Base-by-base conservation (phyloP, 139 green algal species). In the Chlamydomonas asymmetrica region DNA sequence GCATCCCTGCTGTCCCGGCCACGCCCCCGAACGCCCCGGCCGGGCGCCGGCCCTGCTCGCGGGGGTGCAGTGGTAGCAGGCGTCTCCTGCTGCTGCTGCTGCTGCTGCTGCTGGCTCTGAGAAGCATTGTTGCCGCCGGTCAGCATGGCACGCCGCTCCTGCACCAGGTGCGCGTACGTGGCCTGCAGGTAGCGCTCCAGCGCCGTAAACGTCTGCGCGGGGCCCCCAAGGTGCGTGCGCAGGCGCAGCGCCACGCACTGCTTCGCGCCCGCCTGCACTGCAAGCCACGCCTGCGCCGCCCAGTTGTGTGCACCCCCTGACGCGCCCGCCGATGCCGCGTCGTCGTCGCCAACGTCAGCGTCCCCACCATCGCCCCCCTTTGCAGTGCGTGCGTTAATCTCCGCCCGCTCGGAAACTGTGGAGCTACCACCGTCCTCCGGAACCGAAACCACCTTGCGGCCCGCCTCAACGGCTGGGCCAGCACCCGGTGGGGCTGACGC, bases 191-290 rank as follows among this genome's bases (percentile, higher is more conserved):
- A 61, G 18, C 69, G 43, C 56, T 97, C 91, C 35, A 97, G 39
- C 8, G 82, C 82, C 25, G 74, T 82, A 40, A 97, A 88, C 22
- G 81, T 96, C 54, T 96, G 85, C 9, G 81, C 82, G 0, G 93
- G 82, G 0, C 85, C 88, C 25, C 92, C 92, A 16, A 90, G 27
- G 48, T 95, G 90, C 0, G 90, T 93, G 27, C 83, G 80, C 76
- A 95, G 76, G n/a, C 88, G 78, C 0, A 54, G 27, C 0, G 64
- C 74, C 3, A 92, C 83, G 39, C 76, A 82, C 1, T 86, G 63
- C 71, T 77, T 80, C 5, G 88, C 88, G 0, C 66, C 84, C 75
- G 92, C 86, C 35, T 93, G 86, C n/a, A 86, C 35, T 4, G 79
- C 73, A 39, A 80, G 48, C 74, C 78, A 90, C 20, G 54, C 61